phyloP scores from a whole-genome alignment of 306 rosid species.

The Psophocarpus tetragonolobus region DNA sequence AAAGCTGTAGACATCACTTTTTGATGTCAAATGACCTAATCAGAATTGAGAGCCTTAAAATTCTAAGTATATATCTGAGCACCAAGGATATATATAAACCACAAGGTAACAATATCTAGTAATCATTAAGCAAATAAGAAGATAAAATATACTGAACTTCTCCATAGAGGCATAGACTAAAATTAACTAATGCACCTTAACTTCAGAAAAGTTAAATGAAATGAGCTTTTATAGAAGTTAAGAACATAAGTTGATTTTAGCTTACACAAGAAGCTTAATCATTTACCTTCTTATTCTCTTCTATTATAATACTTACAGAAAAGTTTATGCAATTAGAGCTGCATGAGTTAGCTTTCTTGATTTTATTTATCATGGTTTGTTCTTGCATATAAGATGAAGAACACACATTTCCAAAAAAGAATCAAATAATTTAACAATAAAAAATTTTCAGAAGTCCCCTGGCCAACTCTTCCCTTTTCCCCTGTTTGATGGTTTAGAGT shows the following conservation, averaged over 20 bases:
- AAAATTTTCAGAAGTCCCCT: neutral
- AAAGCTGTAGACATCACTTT: conserved; percentile 93
- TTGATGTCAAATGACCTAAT: conserved; percentile 88
- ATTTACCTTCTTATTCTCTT: too few relatives aligned
- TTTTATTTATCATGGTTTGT: neutral
- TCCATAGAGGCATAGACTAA: too few relatives aligned
- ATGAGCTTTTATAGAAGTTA: too few relatives aligned
- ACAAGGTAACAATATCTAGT: neutral
- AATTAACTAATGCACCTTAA: too few relatives aligned
- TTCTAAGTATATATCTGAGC: neutral
- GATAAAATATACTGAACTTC: too few relatives aligned
- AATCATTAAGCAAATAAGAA: neutral
- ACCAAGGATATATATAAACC: neutral
- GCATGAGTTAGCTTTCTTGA: conserved; percentile 6
- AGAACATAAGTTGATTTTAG: too few relatives aligned
- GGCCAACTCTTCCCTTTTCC: neutral
- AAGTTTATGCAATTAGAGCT: too few relatives aligned
- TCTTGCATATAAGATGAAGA: conserved; percentile 16
- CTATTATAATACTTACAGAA: too few relatives aligned
- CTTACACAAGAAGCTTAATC: too few relatives aligned
- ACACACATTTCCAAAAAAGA: neutral
- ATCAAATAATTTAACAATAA: neutral
- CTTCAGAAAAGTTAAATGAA: too few relatives aligned
- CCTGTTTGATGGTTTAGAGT: neutral
- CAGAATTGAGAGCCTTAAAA: conserved; percentile 18